These are phyloP conservation scores for Hirschfeldia incana DNA, from an alignment of 345 rosid genomes.

Conservation along the genomic window DNA sequence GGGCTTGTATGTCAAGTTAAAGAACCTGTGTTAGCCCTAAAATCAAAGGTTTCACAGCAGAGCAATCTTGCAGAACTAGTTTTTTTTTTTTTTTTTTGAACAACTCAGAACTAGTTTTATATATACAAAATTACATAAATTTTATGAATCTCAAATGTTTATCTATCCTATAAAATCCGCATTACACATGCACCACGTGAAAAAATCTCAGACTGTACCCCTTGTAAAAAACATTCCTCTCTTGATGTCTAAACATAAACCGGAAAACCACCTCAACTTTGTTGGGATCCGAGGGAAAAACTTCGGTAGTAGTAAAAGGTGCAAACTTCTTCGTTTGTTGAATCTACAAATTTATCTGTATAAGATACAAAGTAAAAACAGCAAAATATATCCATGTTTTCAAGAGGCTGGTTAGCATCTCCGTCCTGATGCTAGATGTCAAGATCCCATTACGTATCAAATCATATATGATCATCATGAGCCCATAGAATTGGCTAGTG, in stretches of 20 bases:
- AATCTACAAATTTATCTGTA: constrained; percentile 40
- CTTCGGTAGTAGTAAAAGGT: constrained; percentile 9
- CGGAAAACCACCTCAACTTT: background rate
- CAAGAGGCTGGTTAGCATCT: constrained; percentile 15
- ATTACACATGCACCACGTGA: background rate
- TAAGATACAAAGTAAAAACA: constrained; percentile 12
- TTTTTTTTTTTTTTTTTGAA: too few relatives aligned
- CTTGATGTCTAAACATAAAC: background rate
- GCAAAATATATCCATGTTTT: constrained; percentile 6
- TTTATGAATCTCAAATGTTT: constrained; percentile 16
- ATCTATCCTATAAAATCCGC: constrained; percentile 23
- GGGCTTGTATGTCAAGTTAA: background rate
- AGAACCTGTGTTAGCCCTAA: constrained; percentile 8
- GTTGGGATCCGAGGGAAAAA: constrained; percentile 1
- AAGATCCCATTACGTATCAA: constrained; percentile 1
- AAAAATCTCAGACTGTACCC: constrained; percentile 15
- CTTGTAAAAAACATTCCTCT: constrained; percentile 11
- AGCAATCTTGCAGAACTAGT: constrained; percentile 23
- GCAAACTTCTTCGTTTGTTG: constrained; percentile 1
- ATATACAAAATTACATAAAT: constrained; percentile 18
- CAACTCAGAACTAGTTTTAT: background rate
- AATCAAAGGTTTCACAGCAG: background rate
- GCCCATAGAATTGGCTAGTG: constrained; percentile 44
- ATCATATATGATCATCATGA: constrained; percentile 23
- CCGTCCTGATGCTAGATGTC: constrained; percentile 17